phyloP scores from a whole-genome alignment of 768 basidiomycete genomes.

The Agrocybe praecox region DNA sequence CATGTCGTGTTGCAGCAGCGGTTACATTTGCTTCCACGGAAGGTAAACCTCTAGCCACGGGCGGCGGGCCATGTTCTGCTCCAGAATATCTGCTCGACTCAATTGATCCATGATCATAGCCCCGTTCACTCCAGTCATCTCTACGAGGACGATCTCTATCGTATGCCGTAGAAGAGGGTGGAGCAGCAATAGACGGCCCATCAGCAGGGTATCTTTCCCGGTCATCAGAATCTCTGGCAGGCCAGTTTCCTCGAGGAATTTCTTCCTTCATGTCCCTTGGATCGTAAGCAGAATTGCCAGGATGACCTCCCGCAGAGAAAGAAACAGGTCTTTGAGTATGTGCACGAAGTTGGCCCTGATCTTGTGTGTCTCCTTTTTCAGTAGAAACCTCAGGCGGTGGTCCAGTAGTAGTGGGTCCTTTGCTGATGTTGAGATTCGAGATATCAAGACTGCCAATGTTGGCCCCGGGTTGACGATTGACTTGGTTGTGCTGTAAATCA shows the following conservation, averaged over 20 bases:
- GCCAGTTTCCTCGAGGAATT: slow-evolving; percentile 5
- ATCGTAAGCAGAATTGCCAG: slow-evolving; percentile 8
- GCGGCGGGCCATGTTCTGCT: slow-evolving; percentile 2
- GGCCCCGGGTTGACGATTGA: slow-evolving; percentile 5
- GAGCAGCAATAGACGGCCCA: slow-evolving; percentile 9
- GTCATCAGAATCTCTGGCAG: slow-evolving; percentile 7
- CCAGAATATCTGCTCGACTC: slow-evolving; percentile 7
- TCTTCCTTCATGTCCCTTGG: slow-evolving; percentile 5
- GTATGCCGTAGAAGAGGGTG: slow-evolving; percentile 9
- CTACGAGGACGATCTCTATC: slow-evolving; percentile 6
- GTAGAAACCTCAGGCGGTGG: slow-evolving; percentile 10
- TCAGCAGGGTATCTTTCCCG: slow-evolving; percentile 8
- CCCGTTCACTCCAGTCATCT: slow-evolving; percentile 8
- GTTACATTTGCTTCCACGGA: slow-evolving; percentile 9
- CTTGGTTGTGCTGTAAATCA: slow-evolving; percentile 4
- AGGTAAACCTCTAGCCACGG: slow-evolving; percentile 10
- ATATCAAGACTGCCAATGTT: slow-evolving; percentile 8
- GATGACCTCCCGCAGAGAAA: slow-evolving; percentile 7
- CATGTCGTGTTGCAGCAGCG: slow-evolving; percentile 8
- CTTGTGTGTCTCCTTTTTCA: too few species aligned
- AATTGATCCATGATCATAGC: slow-evolving; percentile 6
- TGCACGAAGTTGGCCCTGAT: too few species aligned
- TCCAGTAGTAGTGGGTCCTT: slow-evolving; percentile 14
- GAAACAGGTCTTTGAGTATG: too few species aligned
- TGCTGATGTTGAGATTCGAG: slow-evolving; percentile 14